Base-by-base conservation (phyloP, 495 filamentous ascomycete genomes). In the Pyronema domesticum region DNA sequence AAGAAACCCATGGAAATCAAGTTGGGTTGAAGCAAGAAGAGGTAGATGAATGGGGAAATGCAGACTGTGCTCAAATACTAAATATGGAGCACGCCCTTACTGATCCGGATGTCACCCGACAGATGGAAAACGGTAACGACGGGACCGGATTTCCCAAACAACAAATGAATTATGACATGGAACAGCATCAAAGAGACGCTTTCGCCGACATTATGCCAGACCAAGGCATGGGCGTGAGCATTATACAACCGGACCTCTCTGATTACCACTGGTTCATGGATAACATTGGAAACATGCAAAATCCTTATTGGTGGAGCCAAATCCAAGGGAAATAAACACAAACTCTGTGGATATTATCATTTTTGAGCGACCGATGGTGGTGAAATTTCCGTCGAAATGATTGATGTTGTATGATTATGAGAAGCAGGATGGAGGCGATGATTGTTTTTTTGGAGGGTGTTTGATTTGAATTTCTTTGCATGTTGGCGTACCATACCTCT, bases 151-250 rank as follows among this genome's bases (percentile, higher is more conserved):
- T 30, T 30, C 5, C 23, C 23, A 30, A 30, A 30, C 23, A 30
- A 2, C 23, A 30, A 30, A 17, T 43, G 13, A 43, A 6, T 13
- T n/a, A 2, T 43, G 17, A 43, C 6, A 43, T 13, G 1, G 39
- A 30, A 72, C 74, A 23, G 71, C 59, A 60, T 74, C 71, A 63
- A 76, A 77, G 66, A 77, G 72, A 23, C 65, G 58, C 57, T 7
- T 60, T 56, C 36, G 70, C 67, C 7, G 74, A 72, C 15, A 62
- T 66, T 14, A 42, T 48, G 55, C 68, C 66, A 34, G 63, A 64
- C 35, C 54, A 54, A 1, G 76, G 60, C 0, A 76, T 11, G 17
- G 52, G 18, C 18, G 52, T 55, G 52, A 23, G n/a, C 42, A 15
- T 9, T 35, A 54, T 46, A 40, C 30, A 54, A 19, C 51, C 14